Percentiles rank a stretch among this genome's conserved stretches.
Evolutionary conservation across 805 yeast genomes (phyloP).

Genomic region (Candida ortonii): DNA sequence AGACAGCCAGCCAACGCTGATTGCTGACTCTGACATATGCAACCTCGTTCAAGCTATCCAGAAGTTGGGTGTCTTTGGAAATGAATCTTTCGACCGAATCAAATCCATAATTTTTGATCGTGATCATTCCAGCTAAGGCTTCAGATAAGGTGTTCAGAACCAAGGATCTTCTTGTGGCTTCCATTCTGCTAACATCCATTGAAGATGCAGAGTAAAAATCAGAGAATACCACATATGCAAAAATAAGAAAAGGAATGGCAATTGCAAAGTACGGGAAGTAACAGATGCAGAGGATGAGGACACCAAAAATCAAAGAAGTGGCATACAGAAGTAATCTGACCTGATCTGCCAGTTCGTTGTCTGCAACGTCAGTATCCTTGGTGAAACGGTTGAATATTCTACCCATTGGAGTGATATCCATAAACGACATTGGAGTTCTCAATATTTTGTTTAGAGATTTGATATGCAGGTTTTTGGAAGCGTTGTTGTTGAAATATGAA

Average conservation of each 20-base stretch:
- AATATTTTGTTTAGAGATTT: slow-evolving; percentile 58
- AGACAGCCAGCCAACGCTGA: slow-evolving; percentile 50
- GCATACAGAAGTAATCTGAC: slow-evolving; percentile 57
- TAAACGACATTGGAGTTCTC: slow-evolving; percentile 76
- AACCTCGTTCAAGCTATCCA: slow-evolving; percentile 46
- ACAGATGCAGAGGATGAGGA: slow-evolving; percentile 40
- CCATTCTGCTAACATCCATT: slow-evolving; percentile 47
- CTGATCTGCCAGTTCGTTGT: slow-evolving; percentile 74
- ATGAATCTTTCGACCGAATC: slow-evolving; percentile 28
- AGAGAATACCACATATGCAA: slow-evolving; percentile 38
- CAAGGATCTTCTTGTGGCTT: slow-evolving; percentile 45
- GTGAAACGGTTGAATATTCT: slow-evolving; percentile 81
- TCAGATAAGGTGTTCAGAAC: slow-evolving; percentile 51
- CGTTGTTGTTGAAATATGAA: slow-evolving; percentile 48
- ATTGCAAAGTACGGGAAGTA: slow-evolving; percentile 55
- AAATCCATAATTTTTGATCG: slow-evolving; percentile 42
- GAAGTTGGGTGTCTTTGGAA: slow-evolving; percentile 35
- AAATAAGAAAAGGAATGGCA: slow-evolving; percentile 49
- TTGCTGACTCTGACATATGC: slow-evolving; percentile 41
- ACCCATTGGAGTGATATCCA: slow-evolving; percentile 87
- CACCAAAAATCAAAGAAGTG: slow-evolving; percentile 33
- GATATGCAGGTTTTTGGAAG: slow-evolving; percentile 56
- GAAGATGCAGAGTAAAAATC: slow-evolving; percentile 47
- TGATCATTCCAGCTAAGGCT: slow-evolving; percentile 44
- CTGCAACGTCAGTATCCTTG: slow-evolving; percentile 79